Conservation (phyloP, 2,329 filamentous ascomycete species). For the Diaporthe sp. region DNA sequence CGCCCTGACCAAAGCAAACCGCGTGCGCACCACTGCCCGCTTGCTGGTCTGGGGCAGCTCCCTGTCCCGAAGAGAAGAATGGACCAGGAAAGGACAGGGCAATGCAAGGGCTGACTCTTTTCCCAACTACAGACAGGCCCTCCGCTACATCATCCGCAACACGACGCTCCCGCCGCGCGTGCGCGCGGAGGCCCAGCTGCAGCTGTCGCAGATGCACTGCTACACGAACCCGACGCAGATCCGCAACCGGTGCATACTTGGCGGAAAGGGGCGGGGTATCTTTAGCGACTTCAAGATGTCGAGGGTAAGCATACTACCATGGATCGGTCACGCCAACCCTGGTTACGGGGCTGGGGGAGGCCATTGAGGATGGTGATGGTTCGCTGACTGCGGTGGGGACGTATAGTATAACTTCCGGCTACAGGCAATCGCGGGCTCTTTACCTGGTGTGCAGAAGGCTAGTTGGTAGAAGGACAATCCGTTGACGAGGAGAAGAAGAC, state of each 20-base stretch:
- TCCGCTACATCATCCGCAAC: slow-evolving; percentile 94
- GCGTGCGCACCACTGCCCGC: background rate
- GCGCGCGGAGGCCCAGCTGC: slow-evolving; percentile 91
- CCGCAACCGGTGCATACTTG: slow-evolving; percentile 90
- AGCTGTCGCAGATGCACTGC: slow-evolving; percentile 94
- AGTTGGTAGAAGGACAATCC: slow-evolving; percentile 86
- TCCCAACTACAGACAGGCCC: slow-evolving; percentile 76
- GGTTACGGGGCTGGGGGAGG: background rate
- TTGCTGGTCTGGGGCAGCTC: background rate
- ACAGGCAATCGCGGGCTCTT: slow-evolving; percentile 83
- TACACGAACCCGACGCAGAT: slow-evolving; percentile 96
- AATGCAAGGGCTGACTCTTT: background rate
- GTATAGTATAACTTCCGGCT: slow-evolving; percentile 90
- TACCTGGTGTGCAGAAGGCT: slow-evolving; percentile 95
- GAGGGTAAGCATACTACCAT: slow-evolving; percentile 70
- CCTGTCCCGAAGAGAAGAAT: background rate
- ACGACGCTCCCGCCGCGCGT: slow-evolving; percentile 83
- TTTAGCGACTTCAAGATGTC: slow-evolving; percentile 92
- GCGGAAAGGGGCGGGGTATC: slow-evolving; percentile 91
- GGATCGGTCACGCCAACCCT: background rate
- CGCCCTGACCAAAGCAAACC: background rate
- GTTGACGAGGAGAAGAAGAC: background rate
- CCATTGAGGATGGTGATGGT: background rate
- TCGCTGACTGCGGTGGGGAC: slow-evolving; percentile 41
- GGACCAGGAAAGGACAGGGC: background rate